Conservation (phyloP, 2,329 filamentous ascomycete genomes). For the Talaromyces sp. region DNA sequence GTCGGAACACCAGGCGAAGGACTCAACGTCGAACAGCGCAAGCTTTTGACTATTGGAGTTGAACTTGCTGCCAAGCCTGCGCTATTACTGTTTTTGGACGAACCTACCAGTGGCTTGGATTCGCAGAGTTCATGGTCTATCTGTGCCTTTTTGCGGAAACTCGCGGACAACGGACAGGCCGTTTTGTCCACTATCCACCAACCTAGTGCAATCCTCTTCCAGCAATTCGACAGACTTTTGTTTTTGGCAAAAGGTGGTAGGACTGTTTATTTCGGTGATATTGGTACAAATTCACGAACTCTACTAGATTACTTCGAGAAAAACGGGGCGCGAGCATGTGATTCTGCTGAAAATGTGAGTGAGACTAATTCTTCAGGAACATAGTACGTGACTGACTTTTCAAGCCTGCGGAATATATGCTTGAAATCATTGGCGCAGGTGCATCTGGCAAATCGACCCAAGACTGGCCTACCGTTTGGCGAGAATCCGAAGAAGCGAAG, state of each 20-base stretch:
- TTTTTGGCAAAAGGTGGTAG: conserved; percentile 60
- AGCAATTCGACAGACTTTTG: conserved; percentile 64
- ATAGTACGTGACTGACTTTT: conserved; percentile 35
- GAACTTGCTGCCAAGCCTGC: conserved; percentile 87
- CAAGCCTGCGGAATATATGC: conserved; percentile 65
- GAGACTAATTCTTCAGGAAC: neutral
- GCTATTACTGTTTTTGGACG: conserved; percentile 81
- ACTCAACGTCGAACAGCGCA: conserved; percentile 57
- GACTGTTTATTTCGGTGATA: conserved; percentile 63
- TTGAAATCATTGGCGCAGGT: conserved; percentile 50
- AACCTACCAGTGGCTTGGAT: conserved; percentile 87
- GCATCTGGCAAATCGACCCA: conserved; percentile 62
- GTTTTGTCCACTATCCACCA: conserved; percentile 93
- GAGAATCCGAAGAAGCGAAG: conserved; percentile 50
- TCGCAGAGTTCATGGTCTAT: conserved; percentile 90
- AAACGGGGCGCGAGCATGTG: conserved; percentile 56
- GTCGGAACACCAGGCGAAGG: conserved; percentile 82
- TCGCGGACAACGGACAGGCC: conserved; percentile 80
- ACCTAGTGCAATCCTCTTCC: conserved; percentile 84
- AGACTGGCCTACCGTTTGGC: conserved; percentile 62
- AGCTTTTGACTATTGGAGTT: conserved; percentile 82
- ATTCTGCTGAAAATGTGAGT: conserved; percentile 53
- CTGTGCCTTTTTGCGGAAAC: conserved; percentile 73
- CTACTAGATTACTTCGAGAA: conserved; percentile 60
- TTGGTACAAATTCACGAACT: conserved; percentile 53